A percentile compares a stretch with the other conserved stretches of the same genome.
Evolutionary conservation across 2,329 filamentous ascomycete species (phyloP).

Genomic region (Cordyceps cateniannulata): DNA sequence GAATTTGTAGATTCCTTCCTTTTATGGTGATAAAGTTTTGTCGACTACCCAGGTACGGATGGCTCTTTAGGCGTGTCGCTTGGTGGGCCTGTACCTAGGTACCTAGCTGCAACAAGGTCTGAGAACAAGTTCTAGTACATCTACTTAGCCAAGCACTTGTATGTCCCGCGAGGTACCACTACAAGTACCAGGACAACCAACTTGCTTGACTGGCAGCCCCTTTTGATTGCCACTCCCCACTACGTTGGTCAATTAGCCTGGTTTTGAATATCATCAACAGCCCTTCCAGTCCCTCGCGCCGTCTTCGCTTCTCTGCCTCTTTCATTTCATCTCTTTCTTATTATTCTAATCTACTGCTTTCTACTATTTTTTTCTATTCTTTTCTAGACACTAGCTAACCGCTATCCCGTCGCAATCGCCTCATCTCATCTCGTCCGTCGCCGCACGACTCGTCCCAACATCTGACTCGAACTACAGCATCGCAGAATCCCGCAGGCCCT

Average conservation of each 20-base stretch:
- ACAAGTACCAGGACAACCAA: neutral
- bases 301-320: neutral
- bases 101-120: neutral
- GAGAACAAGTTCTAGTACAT: no score
- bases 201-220: conserved; percentile 9
- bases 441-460: neutral
- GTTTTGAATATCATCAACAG: conserved; percentile 11
- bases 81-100: neutral
- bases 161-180: no score
- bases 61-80: conserved; percentile 2
- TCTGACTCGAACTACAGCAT: neutral
- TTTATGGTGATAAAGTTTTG: no score
- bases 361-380: neutral
- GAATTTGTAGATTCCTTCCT: no score
- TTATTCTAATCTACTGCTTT: neutral
- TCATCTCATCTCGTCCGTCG: neutral
- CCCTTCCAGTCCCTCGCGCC: neutral
- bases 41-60: neutral
- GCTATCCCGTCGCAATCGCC: neutral
- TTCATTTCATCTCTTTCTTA: conserved; percentile 2
- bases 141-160: no score
- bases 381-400: neutral
- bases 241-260: conserved; percentile 6
- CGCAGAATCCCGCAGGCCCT: neutral
- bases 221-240: conserved; percentile 14